Base-by-base conservation (phyloP, 768 basidiomycete genomes). In the Tricholoma furcatifolium region DNA sequence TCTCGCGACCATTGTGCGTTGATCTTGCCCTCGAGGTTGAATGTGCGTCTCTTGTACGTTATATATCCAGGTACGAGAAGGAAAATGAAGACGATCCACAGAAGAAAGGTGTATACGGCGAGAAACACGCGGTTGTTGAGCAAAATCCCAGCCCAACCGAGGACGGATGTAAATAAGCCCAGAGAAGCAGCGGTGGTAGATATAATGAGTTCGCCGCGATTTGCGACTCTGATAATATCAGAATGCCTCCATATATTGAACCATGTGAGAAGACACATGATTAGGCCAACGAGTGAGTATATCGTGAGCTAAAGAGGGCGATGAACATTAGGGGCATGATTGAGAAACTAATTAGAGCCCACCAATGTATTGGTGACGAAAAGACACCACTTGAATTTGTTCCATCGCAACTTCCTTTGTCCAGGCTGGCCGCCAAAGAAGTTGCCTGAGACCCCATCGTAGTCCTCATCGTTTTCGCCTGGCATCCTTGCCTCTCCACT, bases 61-160 rank as follows among this genome's bases (percentile, higher is more conserved):
- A 87, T 67, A 70, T 93, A 93, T 0, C 90, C 89, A 0, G 90
- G 90, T 0, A 80, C 73, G 65, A 89, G 76, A 65, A 91, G 77
- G 50, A 90, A 71, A 12, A 74, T 82, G 65, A 91, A 85, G 51
- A 79, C 81, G 62, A 86, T 70, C 90, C 90, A 93, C 42, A 87
- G 79, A 36, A 87, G 66, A 67, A 90, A 88, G 59, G 87, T 77
- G 72, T 90, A 91, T 47, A 85, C 67, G 35, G 88, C 88, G 57
- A 91, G 80, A 78, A 93, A 91, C 36, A 81, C 72, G 54, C 90
- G 88, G 65, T 90, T 89, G 76, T 93, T 93, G 62, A 91, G 81
- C 23, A 93, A 72, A 64, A 91, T 82, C 27, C 90, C 90, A 20
- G 88, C 77, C 80, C 84, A 90, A 44, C 90, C 90, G 62, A 91